Evolutionary conservation across 2,329 filamentous ascomycete genomes (phyloP), one percentile per base, ranked within the genome.

Genomic region (Ceratocystis alfenasii): DNA sequence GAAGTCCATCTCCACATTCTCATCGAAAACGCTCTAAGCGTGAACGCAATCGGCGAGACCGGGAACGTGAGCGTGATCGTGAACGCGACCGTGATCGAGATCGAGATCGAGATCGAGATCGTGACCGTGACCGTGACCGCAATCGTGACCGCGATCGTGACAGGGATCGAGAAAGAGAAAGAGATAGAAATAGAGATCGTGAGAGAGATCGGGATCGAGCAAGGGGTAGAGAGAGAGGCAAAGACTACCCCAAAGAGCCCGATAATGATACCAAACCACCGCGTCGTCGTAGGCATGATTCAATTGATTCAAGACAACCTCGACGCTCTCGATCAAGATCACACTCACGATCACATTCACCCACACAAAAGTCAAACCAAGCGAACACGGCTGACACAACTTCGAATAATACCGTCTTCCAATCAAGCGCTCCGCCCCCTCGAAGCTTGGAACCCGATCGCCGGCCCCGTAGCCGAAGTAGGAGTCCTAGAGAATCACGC

Each of bases 1-100:
- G 50, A 36, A 67, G 66, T 36, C 55, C 66, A 12, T 67, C 63
- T 8, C 64, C 66, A 50, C 45, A 67, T 17, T 62, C 57, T 2
- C 63, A 48, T 41, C 36, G 55, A 30, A 66, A 63, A 45, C 48
- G 60, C 48, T 62, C 48, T 17, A 45, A 64, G 8, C 57, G 53
- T 5, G 66, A 67, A 17, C 57, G 59, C 8, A 48, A 64, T 20
- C 45, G 48, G 46, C 20, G 46, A 7, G 65, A 66, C n/a, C 41
- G 62, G 41, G 63, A 67, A 6, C 60, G 59, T 15, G 55, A 63
- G 1, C 15, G 30, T 15, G 63, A 65, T 1, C 46, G 25, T 6
- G 60, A 64, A 5, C 53, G 66, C 17, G 63, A 67, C 7, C 46
- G 48, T 1, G 46, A 33, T n/a, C 50, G 46, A 28, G 41, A 53